Evolutionary conservation across 2,329 filamentous ascomycete genomes (phyloP).

Genomic region (Cladobotryum protrusum): DNA sequence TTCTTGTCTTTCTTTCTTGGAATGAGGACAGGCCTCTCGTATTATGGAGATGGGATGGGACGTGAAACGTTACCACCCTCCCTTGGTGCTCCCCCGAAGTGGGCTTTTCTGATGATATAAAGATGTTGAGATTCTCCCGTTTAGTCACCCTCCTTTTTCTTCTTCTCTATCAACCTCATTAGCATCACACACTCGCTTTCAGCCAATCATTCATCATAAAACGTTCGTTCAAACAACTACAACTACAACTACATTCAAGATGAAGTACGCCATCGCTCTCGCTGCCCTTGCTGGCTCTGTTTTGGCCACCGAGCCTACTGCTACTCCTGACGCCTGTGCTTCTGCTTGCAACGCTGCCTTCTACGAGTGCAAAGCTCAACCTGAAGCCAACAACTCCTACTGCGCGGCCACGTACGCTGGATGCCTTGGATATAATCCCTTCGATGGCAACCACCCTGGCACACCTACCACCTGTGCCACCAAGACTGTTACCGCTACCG

Average conservation of each 20-base stretch:
- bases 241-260: neutral
- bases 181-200: neutral
- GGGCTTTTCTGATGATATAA: conserved; percentile 1
- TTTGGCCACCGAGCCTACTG: neutral
- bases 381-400: neutral
- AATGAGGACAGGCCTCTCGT: conserved; percentile 1
- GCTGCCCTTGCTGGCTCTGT: conserved; percentile 2
- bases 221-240: neutral
- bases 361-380: neutral
- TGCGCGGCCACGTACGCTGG: neutral
- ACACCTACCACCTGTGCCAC: neutral
- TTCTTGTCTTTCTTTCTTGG: neutral
- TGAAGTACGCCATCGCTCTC: conserved; percentile 1
- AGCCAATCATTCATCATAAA: neutral
- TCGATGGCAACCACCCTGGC: neutral
- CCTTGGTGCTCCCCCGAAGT: neutral
- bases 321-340: neutral
- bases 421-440: neutral
- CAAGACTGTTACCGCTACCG: neutral
- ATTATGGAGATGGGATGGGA: no score
- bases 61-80: no score
- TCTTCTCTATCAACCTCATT: neutral
- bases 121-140: no score
- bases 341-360: neutral
- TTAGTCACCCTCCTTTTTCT: neutral